Conservation (phyloP, 75 land plant genomes). For the Selaginella moellendorffii region DNA sequence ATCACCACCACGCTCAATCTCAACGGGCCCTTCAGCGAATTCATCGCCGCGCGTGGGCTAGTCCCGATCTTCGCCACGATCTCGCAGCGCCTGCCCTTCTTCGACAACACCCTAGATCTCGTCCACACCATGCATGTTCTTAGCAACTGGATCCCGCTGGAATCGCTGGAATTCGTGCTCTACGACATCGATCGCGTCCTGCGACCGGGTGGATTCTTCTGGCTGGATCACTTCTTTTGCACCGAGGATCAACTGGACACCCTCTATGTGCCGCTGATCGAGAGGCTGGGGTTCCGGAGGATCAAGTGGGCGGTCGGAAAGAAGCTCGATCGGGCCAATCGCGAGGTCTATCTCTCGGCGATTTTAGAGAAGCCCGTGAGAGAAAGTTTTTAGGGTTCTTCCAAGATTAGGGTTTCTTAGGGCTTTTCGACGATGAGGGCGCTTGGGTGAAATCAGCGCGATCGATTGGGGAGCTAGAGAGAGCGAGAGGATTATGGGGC, state of each 20-base stretch:
- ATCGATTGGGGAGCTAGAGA: too few species aligned
- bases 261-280: conserved; percentile 3
- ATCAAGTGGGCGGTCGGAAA: background rate
- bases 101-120: conserved; percentile 1
- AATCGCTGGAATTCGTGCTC: background rate
- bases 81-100: background rate
- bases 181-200: conserved; percentile 6
- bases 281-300: background rate
- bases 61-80: background rate
- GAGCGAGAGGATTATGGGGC: conserved; percentile 9
- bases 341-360: conserved; percentile 2
- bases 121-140: conserved; percentile 10
- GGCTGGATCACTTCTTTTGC: conserved; percentile 6
- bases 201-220: conserved; percentile 1
- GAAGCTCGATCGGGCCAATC: background rate
- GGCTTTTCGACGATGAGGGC: too few species aligned
- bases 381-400: too few species aligned
- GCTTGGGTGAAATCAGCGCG: too few species aligned
- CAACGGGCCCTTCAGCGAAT: conserved; percentile 6
- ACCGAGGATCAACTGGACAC: background rate
- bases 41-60: background rate
- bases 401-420: too few species aligned
- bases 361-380: conserved; percentile 2
- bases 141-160: background rate
- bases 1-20: conserved; percentile 3